A percentile compares a stretch with the other conserved stretches of the same genome.
These are phyloP conservation scores for Hydrangea macrophylla DNA, from an alignment of 148 eudicot genomes.

Conservation along the genomic window DNA sequence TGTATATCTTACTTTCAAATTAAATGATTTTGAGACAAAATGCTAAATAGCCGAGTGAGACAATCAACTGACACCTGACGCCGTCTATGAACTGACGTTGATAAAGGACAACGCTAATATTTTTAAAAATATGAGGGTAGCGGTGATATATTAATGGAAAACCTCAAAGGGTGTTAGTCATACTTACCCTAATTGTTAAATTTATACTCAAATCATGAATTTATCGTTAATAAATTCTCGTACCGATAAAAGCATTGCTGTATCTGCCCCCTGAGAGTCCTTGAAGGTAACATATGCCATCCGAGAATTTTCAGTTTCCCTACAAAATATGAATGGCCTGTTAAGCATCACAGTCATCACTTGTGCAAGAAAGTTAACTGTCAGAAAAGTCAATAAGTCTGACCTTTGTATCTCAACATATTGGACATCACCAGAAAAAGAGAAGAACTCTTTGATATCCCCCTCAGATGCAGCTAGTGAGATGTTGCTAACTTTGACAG, in stretches of 20 bases:
- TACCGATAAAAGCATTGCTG: conserved; percentile 49
- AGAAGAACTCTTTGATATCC: conserved; percentile 43
- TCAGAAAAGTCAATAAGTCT: background rate
- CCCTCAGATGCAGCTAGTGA: conserved; percentile 24
- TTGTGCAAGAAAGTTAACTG: background rate
- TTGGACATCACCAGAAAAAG: conserved; percentile 44
- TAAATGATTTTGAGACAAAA: too few species aligned
- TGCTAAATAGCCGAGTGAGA: too few species aligned
- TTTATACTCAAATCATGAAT: background rate
- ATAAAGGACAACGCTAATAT: too few species aligned
- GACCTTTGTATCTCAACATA: conserved; percentile 50
- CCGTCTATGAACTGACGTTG: too few species aligned
- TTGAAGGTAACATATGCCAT: conserved; percentile 49
- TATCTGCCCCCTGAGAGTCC: conserved; percentile 53
- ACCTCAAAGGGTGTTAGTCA: too few species aligned
- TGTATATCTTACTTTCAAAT: too few species aligned
- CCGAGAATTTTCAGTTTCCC: conserved; percentile 40
- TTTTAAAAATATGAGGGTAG: too few species aligned
- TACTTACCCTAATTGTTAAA: too few species aligned
- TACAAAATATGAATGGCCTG: conserved; percentile 14
- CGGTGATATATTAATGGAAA: too few species aligned
- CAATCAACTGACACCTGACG: too few species aligned
- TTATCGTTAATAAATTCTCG: background rate
- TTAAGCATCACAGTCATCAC: background rate
- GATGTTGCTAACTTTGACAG: conserved; percentile 41